phyloP scores from a whole-genome alignment of 129 eudicot species.

The Cynara cardunculus region DNA sequence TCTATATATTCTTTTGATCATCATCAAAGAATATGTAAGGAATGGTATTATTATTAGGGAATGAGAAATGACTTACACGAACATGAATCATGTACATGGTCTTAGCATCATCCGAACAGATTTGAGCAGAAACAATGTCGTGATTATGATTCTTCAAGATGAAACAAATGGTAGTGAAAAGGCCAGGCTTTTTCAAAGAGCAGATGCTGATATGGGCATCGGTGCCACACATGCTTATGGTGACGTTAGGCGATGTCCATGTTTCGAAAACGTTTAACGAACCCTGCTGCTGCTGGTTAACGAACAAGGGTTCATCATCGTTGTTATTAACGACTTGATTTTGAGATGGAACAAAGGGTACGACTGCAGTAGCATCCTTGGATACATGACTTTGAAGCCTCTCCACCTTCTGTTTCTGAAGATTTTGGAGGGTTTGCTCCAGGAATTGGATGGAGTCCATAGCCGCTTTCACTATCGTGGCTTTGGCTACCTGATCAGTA shows the following conservation, averaged over 20 bases:
- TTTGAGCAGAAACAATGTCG: conserved; percentile 47
- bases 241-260: conserved; percentile 53
- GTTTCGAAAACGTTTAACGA: conserved; percentile 36
- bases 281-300: background rate
- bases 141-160: conserved; percentile 53
- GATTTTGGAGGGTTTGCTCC: conserved; percentile 43
- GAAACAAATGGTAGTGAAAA: conserved; percentile 39
- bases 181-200: conserved; percentile 39
- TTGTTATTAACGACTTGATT: conserved; percentile 27
- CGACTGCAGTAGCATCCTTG: background rate
- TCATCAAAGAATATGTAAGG: background rate
- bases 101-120: conserved; percentile 30
- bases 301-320: conserved; percentile 18
- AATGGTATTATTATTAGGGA: background rate
- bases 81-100: conserved; percentile 61
- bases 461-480: conserved; percentile 68
- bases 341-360: conserved; percentile 5
- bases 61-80: conserved; percentile 43
- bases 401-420: conserved; percentile 49
- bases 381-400: conserved; percentile 26
- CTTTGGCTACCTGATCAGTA: conserved; percentile 48
- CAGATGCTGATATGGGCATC: conserved; percentile 59
- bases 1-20: too few relatives aligned
- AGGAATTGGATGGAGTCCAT: conserved; percentile 46
- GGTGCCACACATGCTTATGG: conserved; percentile 51